Evolutionary conservation across 2,329 filamentous ascomycete genomes (phyloP).

Genomic region (Fusarium sp.): DNA sequence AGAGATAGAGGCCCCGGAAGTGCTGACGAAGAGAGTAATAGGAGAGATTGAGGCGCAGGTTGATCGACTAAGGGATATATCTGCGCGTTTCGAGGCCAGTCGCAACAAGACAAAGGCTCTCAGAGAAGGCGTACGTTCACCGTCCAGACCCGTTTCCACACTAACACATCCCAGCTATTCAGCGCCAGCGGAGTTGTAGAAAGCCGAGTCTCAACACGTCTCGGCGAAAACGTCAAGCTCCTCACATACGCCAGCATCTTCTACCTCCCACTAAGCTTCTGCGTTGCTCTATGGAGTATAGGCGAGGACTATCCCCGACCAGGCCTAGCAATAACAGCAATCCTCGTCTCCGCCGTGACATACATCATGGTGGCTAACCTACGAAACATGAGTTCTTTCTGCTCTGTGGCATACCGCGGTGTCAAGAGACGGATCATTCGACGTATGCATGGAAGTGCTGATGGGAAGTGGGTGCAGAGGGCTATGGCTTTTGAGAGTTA

Average conservation of each 20-base stretch:
- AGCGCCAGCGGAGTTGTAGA: slow-evolving; percentile 12
- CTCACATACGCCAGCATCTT: slow-evolving; percentile 58
- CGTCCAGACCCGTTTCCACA: fast-evolving
- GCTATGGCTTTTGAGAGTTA: not conserved
- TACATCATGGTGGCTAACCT: slow-evolving; percentile 4
- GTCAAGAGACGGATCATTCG: not conserved
- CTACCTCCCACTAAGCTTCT: slow-evolving; percentile 55
- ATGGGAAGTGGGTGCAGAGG: not conserved
- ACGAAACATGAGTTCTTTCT: not conserved
- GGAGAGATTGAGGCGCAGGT: not conserved
- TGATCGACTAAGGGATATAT: not conserved
- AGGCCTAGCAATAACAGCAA: not conserved
- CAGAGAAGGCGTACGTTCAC: slow-evolving; percentile 8
- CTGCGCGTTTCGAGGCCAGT: not conserved
- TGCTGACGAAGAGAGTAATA: not conserved
- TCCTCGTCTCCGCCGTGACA: slow-evolving; percentile 1
- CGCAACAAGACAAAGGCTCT: slow-evolving; percentile 12
- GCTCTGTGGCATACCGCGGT: not conserved
- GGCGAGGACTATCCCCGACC: not conserved
- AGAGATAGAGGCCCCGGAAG: not conserved
- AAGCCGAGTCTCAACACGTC: slow-evolving; percentile 22
- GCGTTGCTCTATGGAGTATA: slow-evolving; percentile 35
- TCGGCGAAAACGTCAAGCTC: slow-evolving; percentile 55
- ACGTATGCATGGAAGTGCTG: not conserved
- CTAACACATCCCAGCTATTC: slow-evolving; percentile 4